Percentiles rank a stretch among this genome's conserved stretches.
These are phyloP conservation scores for Penicillium parvum DNA, from an alignment of 495 filamentous ascomycete genomes.

Conservation along the genomic window DNA sequence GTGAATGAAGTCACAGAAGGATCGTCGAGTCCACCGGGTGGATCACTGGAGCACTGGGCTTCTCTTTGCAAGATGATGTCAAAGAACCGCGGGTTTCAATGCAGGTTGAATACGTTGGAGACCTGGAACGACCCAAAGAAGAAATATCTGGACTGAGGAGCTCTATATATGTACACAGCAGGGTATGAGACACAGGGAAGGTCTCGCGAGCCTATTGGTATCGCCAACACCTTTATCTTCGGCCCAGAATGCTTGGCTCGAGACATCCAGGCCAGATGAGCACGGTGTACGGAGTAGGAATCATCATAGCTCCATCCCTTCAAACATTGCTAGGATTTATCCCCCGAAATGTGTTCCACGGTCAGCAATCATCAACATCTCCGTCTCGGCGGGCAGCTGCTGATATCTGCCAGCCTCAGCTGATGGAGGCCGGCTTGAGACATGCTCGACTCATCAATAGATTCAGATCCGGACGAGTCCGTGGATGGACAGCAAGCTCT, in stretches of 20 bases:
- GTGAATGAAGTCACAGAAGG: slow-evolving; percentile 15
- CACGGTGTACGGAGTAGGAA: slow-evolving; percentile 17
- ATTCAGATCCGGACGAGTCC: slow-evolving; percentile 15
- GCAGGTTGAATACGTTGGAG: neutral
- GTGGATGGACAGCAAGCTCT: slow-evolving; percentile 2
- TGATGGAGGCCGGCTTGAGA: neutral
- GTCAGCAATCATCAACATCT: neutral
- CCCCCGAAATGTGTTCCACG: slow-evolving; percentile 3
- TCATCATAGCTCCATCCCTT: slow-evolving; percentile 8
- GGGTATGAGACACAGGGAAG: slow-evolving; percentile 5
- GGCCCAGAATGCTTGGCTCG: slow-evolving; percentile 26
- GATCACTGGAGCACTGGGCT: slow-evolving; percentile 9
- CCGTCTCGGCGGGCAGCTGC: neutral
- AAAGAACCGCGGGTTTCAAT: neutral
- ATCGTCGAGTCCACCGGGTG: slow-evolving; percentile 17
- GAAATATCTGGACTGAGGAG: neutral
- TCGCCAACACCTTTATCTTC: slow-evolving; percentile 17
- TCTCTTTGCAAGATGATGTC: slow-evolving; percentile 15
- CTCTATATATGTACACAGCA: slow-evolving; percentile 13
- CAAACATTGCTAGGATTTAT: slow-evolving; percentile 2
- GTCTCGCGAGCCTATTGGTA: slow-evolving; percentile 11
- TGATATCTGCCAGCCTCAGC: neutral
- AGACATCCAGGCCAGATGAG: slow-evolving; percentile 8
- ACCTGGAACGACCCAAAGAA: neutral
- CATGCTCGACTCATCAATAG: neutral